phyloP scores from a whole-genome alignment of 345 rosid species.

The Angophora floribunda region DNA sequence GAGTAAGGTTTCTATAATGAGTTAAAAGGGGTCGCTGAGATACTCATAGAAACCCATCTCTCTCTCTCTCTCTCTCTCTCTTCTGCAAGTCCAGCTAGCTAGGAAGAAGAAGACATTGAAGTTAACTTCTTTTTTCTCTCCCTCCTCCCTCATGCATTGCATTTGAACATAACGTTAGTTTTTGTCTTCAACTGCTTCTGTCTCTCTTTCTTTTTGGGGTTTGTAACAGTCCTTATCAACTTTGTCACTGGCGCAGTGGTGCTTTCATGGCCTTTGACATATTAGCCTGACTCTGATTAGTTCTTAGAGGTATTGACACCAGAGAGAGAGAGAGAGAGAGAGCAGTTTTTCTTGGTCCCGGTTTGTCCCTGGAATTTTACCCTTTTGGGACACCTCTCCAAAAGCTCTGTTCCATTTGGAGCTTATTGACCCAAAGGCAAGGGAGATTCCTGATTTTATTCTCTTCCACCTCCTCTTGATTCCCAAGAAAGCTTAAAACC shows the following conservation, averaged over 20 bases:
- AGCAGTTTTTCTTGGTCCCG: neutral
- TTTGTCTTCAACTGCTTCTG: neutral
- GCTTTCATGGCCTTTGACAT: neutral
- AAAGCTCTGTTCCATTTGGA: neutral
- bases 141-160: neutral
- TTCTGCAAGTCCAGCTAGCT: neutral
- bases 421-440: neutral
- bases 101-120: neutral
- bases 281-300: neutral
- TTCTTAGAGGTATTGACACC: neutral
- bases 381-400: neutral
- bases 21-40: neutral
- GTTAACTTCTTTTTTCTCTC: neutral
- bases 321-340: neutral
- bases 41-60: neutral
- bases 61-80: neutral
- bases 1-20: neutral
- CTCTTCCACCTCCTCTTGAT: conserved; percentile 10
- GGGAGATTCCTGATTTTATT: conserved; percentile 42
- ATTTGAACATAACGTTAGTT: neutral
- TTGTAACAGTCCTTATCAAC: neutral
- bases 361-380: neutral
- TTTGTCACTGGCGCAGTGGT: neutral
- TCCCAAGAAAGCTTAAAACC: conserved; percentile 1
- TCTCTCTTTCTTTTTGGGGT: neutral